These are phyloP conservation scores for Nakazawaea pomicola DNA, from an alignment of 805 yeast species.

Conservation along the genomic window DNA sequence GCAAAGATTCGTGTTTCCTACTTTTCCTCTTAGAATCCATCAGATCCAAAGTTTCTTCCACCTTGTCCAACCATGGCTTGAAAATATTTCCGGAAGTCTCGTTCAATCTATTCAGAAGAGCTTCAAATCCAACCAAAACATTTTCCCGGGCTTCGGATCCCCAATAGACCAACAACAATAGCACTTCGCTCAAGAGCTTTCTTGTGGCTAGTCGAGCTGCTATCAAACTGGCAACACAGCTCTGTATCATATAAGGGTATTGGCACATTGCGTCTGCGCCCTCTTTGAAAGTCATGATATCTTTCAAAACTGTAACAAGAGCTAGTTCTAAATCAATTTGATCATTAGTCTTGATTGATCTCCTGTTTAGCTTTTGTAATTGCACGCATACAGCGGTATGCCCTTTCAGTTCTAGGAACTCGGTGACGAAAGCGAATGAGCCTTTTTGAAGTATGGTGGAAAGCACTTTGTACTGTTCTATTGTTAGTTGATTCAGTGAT, in stretches of 20 bases:
- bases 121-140: slow-evolving; percentile 27
- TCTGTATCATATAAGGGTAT: slow-evolving; percentile 43
- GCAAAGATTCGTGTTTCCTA: background rate
- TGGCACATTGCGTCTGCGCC: slow-evolving; percentile 55
- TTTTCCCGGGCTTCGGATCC: slow-evolving; percentile 25
- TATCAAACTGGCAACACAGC: slow-evolving; percentile 66
- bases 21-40: background rate
- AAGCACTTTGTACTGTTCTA: slow-evolving; percentile 32
- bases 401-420: slow-evolving; percentile 77
- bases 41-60: slow-evolving; percentile 56
- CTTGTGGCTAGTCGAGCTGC: slow-evolving; percentile 76
- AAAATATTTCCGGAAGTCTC: slow-evolving; percentile 39
- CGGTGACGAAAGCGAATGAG: slow-evolving; percentile 60
- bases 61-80: slow-evolving; percentile 66
- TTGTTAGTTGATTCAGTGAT: slow-evolving; percentile 31
- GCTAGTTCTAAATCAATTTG: slow-evolving; percentile 67
- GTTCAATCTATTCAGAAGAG: slow-evolving; percentile 26
- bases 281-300: slow-evolving; percentile 58
- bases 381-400: slow-evolving; percentile 69
- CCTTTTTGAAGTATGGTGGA: slow-evolving; percentile 13
- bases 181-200: slow-evolving; percentile 72
- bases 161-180: slow-evolving; percentile 41
- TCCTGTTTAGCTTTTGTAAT: slow-evolving; percentile 47
- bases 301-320: slow-evolving; percentile 72
- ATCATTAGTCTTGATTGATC: slow-evolving; percentile 35